Percentiles rank a stretch among this genome's conserved stretches.
Conservation (phyloP, 2,329 filamentous ascomycete genomes). For the Diaporthe ampelina region DNA sequence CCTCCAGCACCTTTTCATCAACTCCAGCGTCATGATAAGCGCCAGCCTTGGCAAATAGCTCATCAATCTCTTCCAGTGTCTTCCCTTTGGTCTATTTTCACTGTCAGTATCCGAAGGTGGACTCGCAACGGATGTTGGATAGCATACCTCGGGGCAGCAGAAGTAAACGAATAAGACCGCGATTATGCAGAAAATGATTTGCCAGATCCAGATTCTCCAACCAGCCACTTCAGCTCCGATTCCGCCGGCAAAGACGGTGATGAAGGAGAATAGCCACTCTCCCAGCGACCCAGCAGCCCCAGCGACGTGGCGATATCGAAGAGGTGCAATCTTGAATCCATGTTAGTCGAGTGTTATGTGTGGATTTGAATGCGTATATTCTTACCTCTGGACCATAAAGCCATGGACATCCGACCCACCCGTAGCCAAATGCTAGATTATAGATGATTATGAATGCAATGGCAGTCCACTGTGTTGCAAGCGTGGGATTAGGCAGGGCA, state of each 20-base stretch:
- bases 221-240: conserved; percentile 9
- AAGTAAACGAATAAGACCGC: not conserved
- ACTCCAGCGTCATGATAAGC: not conserved
- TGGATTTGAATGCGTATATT: fast-evolving
- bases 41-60: not conserved
- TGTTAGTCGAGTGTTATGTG: not conserved
- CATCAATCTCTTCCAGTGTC: not conserved
- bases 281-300: not conserved
- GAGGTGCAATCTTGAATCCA: not conserved
- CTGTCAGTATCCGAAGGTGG: not conserved
- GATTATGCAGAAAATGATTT: not conserved
- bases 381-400: not conserved
- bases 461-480: conserved; percentile 4
- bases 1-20: not conserved
- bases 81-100: not conserved
- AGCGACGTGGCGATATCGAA: not conserved
- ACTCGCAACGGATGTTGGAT: too few species aligned
- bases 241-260: not conserved
- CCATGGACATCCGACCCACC: conserved; percentile 11
- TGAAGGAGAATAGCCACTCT: conserved; percentile 10
- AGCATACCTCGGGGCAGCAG: conserved; percentile 10
- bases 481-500: conserved; percentile 10
- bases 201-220: conserved; percentile 16
- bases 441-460: conserved; percentile 14
- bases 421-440: not conserved